These are phyloP conservation scores for Epichloe amarillans DNA, from an alignment of 2,329 filamentous ascomycete genomes.

Conservation along the genomic window DNA sequence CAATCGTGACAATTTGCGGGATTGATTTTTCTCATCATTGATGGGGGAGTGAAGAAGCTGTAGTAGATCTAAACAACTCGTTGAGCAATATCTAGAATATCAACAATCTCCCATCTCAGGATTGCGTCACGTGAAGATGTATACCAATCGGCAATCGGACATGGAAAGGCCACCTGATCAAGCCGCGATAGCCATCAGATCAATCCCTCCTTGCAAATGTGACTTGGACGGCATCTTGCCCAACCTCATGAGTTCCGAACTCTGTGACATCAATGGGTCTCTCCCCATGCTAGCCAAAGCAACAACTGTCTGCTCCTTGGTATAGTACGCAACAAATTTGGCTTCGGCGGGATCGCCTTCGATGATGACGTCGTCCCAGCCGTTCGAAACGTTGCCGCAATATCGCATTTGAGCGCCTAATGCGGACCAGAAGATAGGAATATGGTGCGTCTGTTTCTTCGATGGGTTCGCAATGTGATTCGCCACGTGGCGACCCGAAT, in stretches of 20 bases:
- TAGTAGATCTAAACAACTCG: too few relatives aligned
- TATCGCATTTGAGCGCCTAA: constrained; percentile 82
- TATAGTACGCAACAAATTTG: constrained; percentile 84
- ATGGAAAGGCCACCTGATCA: background rate
- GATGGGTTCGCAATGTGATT: constrained; percentile 56
- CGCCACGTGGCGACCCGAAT: constrained; percentile 71
- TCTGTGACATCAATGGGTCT: constrained; percentile 76
- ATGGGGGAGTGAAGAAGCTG: too few relatives aligned
- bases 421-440: constrained; percentile 95
- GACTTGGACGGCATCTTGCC: constrained; percentile 74
- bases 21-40: too few relatives aligned
- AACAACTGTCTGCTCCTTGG: constrained; percentile 71
- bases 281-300: constrained; percentile 83
- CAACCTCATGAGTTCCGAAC: constrained; percentile 70
- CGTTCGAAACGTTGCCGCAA: constrained; percentile 70
- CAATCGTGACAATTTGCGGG: too few relatives aligned
- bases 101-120: too few relatives aligned
- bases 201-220: constrained; percentile 52
- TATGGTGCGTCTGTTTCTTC: constrained; percentile 55
- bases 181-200: constrained; percentile 30
- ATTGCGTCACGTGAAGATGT: too few relatives aligned
- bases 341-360: constrained; percentile 62
- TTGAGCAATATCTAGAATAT: too few relatives aligned
- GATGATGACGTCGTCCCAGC: constrained; percentile 77
- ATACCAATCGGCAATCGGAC: background rate